Base-by-base conservation (phyloP, 441 rosid species). In the Cnidoscolus chayamansa region DNA sequence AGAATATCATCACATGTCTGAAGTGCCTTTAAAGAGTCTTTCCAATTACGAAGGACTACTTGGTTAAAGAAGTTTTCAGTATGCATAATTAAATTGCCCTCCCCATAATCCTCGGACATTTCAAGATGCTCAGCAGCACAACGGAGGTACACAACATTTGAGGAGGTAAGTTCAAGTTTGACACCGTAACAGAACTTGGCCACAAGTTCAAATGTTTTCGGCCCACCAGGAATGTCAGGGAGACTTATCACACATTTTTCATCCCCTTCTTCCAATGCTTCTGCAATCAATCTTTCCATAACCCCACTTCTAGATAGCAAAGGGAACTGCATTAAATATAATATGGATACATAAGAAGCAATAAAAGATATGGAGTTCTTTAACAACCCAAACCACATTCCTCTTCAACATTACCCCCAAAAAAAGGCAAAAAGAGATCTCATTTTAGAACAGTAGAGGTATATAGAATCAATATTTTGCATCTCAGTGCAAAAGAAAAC, bases 131-230 rank as follows among this genome's bases (percentile, higher is more conserved):
- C 96, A 68, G 98, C 93, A 63, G 97, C 96, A 78, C 94, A 89
- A 15, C 89, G 88, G 25, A 95, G 91, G 79, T 82, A 83, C 19
- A 88, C 94, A 60, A 93, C 92, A 77, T 95, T 95, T 32, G 92
- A 85, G 70, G 98, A 84, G 65, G 98, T 93, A 69, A 93, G 90
- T 66, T 95, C 98, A 17, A 93, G 94, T 80, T 91, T 93, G 75
- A 95, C 94, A 16, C 98, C 98, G 4, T 95, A 95, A 80, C 98
- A 95, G 84, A 95, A 95, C 82, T 93, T 95, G 60, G 95, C 97
- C 56, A 93, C 84, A 62, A 91, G 95, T 78, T 95, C 99, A 78
- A 95, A 95, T 30, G 97, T 91, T 77, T 91, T 93, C 72, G 93
- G 89, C 37, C 94, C 90, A 2, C 97, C 97, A 35, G 98, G 97